A percentile compares a stretch with the other conserved stretches of the same genome.
Conservation (phyloP, 106 monocot genomes). For the Dendrobium nobile region DNA sequence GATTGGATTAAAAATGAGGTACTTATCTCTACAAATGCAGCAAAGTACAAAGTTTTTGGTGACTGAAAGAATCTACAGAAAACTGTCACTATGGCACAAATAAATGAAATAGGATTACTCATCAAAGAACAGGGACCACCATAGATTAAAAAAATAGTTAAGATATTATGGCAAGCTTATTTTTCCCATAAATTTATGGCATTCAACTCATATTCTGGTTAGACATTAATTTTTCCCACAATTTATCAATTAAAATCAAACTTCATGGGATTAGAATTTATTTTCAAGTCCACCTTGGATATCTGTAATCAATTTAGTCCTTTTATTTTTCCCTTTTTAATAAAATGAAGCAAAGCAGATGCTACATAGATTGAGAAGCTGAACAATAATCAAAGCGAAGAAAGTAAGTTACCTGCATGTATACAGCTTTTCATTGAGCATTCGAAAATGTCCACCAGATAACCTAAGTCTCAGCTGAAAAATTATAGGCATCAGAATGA, state of each 20-base stretch:
- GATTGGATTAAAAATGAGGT: too few species aligned
- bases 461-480: slow-evolving; percentile 80
- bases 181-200: not conserved
- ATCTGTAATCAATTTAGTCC: not conserved
- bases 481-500: slow-evolving; percentile 7
- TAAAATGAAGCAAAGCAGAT: not conserved
- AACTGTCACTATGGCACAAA: not conserved
- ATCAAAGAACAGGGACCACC: not conserved
- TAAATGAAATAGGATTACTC: not conserved
- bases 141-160: not conserved
- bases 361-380: not conserved
- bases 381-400: not conserved
- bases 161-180: not conserved
- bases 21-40: not conserved
- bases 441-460: slow-evolving; percentile 94
- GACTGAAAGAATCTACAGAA: not conserved
- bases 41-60: not conserved
- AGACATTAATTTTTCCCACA: not conserved
- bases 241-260: not conserved
- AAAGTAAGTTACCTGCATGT: slow-evolving; percentile 72
- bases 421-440: slow-evolving; percentile 94
- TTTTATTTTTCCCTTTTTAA: not conserved
- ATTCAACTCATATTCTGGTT: not conserved
- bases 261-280: not conserved
- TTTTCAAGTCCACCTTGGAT: not conserved